Conservation (phyloP, 768 basidiomycete genomes). For the Hirschioporus abietinus region DNA sequence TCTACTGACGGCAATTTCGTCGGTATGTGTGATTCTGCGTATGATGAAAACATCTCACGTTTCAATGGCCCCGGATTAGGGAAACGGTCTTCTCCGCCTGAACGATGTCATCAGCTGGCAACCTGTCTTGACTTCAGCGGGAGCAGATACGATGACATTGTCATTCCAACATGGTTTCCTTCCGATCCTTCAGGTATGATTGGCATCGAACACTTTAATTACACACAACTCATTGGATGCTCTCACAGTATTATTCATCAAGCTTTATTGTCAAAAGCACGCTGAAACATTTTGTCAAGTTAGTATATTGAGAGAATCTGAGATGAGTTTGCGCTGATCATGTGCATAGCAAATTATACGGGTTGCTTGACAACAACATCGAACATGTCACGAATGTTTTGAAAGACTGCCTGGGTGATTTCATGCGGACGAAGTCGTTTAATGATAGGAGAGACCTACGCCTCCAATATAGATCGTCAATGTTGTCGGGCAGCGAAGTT, state of each 20-base stretch:
- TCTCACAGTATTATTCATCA: conserved; percentile 49
- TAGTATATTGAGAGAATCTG: conserved; percentile 11
- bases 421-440: conserved; percentile 28
- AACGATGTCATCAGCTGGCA: conserved; percentile 44
- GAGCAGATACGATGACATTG: conserved; percentile 28
- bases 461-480: conserved; percentile 14
- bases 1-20: conserved; percentile 21
- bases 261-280: conserved; percentile 56
- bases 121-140: conserved; percentile 33
- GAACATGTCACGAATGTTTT: conserved; percentile 35
- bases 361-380: conserved; percentile 40
- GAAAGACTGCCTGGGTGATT: conserved; percentile 31
- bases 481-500: conserved; percentile 31
- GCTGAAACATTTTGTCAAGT: conserved; percentile 47
- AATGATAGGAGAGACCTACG: conserved; percentile 20
- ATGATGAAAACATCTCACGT: conserved; percentile 11
- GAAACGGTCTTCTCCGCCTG: conserved; percentile 46
- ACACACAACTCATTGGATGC: not conserved
- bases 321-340: not conserved
- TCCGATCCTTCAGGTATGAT: conserved; percentile 44
- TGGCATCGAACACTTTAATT: not conserved
- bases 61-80: too few species aligned
- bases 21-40: conserved; percentile 31
- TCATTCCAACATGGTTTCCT: conserved; percentile 59
- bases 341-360: conserved; percentile 37